Evolutionary conservation across 2,329 filamentous ascomycete genomes (phyloP), one percentile per base, ranked within the genome.

Genomic region (Podosphaera xanthii): DNA sequence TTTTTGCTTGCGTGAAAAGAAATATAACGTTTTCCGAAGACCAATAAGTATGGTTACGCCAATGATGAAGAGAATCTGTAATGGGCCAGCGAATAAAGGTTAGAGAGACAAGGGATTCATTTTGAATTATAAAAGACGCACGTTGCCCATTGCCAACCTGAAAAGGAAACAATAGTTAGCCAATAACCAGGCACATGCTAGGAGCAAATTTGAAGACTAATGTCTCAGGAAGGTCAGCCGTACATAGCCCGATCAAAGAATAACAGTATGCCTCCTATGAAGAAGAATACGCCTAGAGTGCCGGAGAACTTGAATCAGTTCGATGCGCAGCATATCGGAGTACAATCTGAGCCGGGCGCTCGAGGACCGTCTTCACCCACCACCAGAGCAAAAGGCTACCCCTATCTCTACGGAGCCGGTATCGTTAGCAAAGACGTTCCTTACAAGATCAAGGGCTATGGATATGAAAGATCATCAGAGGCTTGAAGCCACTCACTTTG

Each of bases 231-330:
- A 42, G 55, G 33, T 38, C 59, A 49, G 8, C 76, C 83, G 69
- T 76, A 91, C 87, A 97, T 90, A 68, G 92, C 87, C 64, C 92
- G 82, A 73, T 98, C 92, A 75, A 98, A 98, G 76, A 98, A 97
- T 73, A 98, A 80, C 73, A 98, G 78, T 8, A 98, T 87, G 62
- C 92, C 92, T 69, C 88, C 87, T 69, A 96, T 80, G 60, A 98
- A 81, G 77, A 98, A 98, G 76, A 97, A 84, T 65, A 86, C 88
- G 71, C 91, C 91, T 94, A 70, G 60, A 61, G 22, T 36, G 49
- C n/a, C 61, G 59, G 56, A 30, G 50, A 38, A 52, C 22, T 36
- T 22, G 35, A 52, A 40, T 35, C 42, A 58, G 34, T 35, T 34
- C 12, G 36, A 35, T 58, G 40, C 56, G 58, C 34, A 59, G 48